These are phyloP conservation scores for Sarcomyxa edulis DNA, from an alignment of 768 basidiomycete genomes.

Conservation along the genomic window DNA sequence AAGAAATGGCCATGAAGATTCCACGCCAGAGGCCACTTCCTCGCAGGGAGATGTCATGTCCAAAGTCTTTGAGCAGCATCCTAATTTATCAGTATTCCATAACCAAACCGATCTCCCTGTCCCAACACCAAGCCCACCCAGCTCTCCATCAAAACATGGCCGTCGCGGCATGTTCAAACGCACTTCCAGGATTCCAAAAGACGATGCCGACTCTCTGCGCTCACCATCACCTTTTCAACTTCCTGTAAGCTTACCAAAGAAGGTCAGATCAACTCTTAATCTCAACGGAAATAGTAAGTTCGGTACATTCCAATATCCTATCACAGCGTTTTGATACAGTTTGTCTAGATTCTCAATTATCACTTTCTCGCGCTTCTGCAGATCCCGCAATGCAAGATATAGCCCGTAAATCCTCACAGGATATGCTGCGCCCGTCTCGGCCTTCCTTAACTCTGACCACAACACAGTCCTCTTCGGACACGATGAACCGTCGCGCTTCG, in stretches of 20 bases:
- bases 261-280: constrained; percentile 40
- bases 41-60: constrained; percentile 38
- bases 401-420: too few species aligned
- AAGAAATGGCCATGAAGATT: constrained; percentile 24
- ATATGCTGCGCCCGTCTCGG: too few species aligned
- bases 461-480: constrained; percentile 14
- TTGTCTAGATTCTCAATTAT: constrained; percentile 25
- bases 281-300: constrained; percentile 33
- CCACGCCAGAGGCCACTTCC: constrained; percentile 18
- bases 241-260: constrained; percentile 39
- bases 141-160: constrained; percentile 44
- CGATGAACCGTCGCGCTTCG: constrained; percentile 11
- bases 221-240: constrained; percentile 32
- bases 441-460: background rate
- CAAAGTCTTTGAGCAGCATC: constrained; percentile 55
- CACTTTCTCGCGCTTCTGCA: constrained; percentile 16
- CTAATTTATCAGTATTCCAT: constrained; percentile 56
- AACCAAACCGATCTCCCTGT: constrained; percentile 22
- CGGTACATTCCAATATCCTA: background rate
- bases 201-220: constrained; percentile 30
- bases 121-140: constrained; percentile 33
- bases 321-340: background rate
- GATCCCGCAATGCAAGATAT: too few species aligned
- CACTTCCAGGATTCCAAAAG: constrained; percentile 37
- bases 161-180: constrained; percentile 52